A percentile compares a stretch with the other conserved stretches of the same genome.
Conservation (phyloP, 1,139 yeast species). For the Pichia sp. region DNA sequence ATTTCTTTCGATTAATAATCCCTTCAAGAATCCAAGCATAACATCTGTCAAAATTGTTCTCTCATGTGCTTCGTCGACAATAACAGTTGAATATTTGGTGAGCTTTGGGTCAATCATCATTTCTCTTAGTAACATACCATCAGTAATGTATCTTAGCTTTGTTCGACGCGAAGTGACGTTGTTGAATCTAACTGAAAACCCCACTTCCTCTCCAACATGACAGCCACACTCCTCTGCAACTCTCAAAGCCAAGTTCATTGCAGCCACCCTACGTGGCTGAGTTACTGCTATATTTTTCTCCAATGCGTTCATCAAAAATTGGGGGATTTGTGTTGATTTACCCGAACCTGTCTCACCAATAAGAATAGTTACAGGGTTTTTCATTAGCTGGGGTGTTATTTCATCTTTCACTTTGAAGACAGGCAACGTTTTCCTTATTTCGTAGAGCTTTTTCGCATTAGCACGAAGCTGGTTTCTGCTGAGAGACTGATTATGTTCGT, state of each 20-base stretch:
- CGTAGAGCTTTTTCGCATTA: slow-evolving; percentile 46
- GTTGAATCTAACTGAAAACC: slow-evolving; percentile 88
- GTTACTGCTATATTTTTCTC: slow-evolving; percentile 73
- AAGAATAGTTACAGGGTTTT: slow-evolving; percentile 67
- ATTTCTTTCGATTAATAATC: slow-evolving; percentile 47
- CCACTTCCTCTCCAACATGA: slow-evolving; percentile 75
- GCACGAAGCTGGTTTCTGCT: slow-evolving; percentile 30
- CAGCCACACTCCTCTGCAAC: slow-evolving; percentile 88
- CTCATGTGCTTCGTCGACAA: slow-evolving; percentile 97
- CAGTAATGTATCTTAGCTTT: slow-evolving; percentile 79
- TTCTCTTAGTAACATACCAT: slow-evolving; percentile 95
- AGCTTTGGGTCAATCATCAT: slow-evolving; percentile 70
- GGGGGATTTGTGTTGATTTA: slow-evolving; percentile 96
- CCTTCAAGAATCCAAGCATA: slow-evolving; percentile 80
- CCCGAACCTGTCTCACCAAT: slow-evolving; percentile 99
- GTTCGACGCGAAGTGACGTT: slow-evolving; percentile 53
- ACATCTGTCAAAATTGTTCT: slow-evolving; percentile 89
- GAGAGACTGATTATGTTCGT: slow-evolving; percentile 6
- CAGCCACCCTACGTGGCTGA: slow-evolving; percentile 97
- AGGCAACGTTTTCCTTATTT: slow-evolving; percentile 60
- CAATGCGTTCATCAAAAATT: slow-evolving; percentile 58
- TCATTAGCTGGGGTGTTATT: slow-evolving; percentile 50
- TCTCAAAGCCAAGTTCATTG: slow-evolving; percentile 87
- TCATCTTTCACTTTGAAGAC: slow-evolving; percentile 68
- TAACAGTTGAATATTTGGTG: slow-evolving; percentile 64